Base-by-base conservation (phyloP, 495 filamentous ascomycete genomes). In the Annulohypoxylon bovei region DNA sequence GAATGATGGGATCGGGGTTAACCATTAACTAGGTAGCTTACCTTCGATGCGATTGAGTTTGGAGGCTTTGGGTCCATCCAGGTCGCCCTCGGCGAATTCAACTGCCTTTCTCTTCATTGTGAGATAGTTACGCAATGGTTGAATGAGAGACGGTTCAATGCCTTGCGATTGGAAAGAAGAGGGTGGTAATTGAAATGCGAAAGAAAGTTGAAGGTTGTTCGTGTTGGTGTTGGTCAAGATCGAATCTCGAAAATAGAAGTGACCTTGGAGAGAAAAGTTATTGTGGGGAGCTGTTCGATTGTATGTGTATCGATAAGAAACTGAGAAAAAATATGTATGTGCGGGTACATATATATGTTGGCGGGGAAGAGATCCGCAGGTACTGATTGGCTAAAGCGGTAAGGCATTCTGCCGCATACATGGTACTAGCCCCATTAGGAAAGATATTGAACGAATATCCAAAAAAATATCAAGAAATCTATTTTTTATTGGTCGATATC, bases 31-130 rank as follows among this genome's bases (percentile, higher is more conserved):
- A n/a, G n/a, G n/a, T 9, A 35, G 8, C 46, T 28, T 50, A 54
- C 50, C 28, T 22, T 35, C 1, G 8, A 25, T 16, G 12, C 62
- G 64, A 28, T 27, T 50, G 16, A 8, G 2, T 62, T 55, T 71
- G 52, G 73, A 71, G 33, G 68, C 16, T 20, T 62, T 27, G 2
- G 56, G 20, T 0, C 20, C 54, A 42, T 50, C 12, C 28, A 46
- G 55, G 14, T 32, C 67, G 22, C 73, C 70, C 12, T 27, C 46
- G 12, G 23, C 22, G n/a, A 20, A 2, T 60, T 74, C 68, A 8
- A 12, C 6, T 0, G 72, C 72, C 40, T 70, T 70, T 64, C 79
- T 62, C 65, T 81, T 81, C 72, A 77, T 79, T 12, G 18, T 66
- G 58, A 11, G n/a, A 14, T 47, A 4, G 14, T 12, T 11, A 6